Evolutionary conservation across 1,284 basidiomycete species (phyloP).

Genomic region (Erythrobasidium hasegawianum): DNA sequence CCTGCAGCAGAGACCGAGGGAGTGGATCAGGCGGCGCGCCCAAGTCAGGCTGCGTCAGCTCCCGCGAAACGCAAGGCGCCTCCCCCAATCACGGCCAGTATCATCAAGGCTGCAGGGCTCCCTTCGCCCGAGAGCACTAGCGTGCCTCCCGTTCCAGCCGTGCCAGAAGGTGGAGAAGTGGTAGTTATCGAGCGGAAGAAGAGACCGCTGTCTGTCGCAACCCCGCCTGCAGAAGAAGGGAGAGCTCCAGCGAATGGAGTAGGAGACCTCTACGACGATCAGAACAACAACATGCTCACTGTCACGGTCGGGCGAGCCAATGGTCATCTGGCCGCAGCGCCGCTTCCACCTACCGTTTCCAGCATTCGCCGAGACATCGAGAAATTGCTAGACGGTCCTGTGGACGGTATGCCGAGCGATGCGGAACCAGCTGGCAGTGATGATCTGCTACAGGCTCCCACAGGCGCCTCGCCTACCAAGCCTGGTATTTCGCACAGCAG

Average conservation of each 20-base stretch:
- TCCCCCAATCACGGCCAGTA: slow-evolving; percentile 31
- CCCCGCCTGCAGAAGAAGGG: too few relatives aligned
- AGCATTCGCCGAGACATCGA: slow-evolving; percentile 6
- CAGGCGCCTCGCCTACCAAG: neutral
- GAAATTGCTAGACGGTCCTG: neutral
- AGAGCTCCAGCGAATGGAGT: too few relatives aligned
- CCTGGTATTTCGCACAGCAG: neutral
- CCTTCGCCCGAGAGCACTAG: neutral
- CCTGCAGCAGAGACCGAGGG: neutral
- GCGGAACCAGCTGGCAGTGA: neutral
- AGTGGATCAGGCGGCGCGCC: neutral
- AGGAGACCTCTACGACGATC: too few relatives aligned
- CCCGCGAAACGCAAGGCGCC: slow-evolving; percentile 19
- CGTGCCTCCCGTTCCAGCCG: neutral
- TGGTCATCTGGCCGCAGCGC: neutral
- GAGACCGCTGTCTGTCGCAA: too few relatives aligned
- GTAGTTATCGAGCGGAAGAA: neutral
- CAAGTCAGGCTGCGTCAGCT: neutral
- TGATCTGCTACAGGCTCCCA: neutral
- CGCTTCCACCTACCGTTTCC: neutral
- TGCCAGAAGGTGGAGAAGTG: neutral
- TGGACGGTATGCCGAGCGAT: neutral
- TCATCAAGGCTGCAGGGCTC: slow-evolving; percentile 32
- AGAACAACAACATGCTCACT: neutral
- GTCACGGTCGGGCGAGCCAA: neutral